These are phyloP conservation scores for Phascolomyces articulosus DNA, from an alignment of 371 early-diverging fungal species.

Conservation along the genomic window DNA sequence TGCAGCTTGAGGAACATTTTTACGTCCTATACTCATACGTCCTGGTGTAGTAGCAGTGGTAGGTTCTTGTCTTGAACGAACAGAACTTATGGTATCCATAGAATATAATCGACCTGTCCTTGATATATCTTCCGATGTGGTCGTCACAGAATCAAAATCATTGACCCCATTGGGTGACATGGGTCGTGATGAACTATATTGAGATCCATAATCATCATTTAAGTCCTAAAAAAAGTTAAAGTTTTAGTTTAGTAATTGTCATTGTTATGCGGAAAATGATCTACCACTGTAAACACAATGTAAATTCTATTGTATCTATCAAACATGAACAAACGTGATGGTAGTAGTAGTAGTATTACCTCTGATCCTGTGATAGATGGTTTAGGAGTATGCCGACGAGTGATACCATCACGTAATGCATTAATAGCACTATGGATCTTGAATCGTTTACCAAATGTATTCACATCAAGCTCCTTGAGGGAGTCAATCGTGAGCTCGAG, in stretches of 20 bases:
- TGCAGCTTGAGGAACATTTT: conserved; percentile 10
- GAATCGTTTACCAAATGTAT: conserved; percentile 64
- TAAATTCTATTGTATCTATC: too few relatives aligned
- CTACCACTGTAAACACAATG: too few relatives aligned
- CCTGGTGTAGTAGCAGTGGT: too few relatives aligned
- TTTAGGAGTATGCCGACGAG: not conserved
- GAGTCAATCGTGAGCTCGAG: conserved; percentile 57
- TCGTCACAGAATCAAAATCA: conserved; percentile 9
- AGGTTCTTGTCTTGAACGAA: conserved; percentile 9
- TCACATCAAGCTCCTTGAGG: conserved; percentile 65
- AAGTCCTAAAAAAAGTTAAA: not conserved
- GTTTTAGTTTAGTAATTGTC: not conserved
- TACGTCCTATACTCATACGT: conserved; percentile 10
- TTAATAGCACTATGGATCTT: conserved; percentile 64
- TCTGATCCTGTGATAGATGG: not conserved
- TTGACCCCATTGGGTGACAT: not conserved
- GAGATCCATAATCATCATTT: conserved; percentile 4
- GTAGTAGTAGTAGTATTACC: not conserved
- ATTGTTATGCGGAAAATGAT: too few relatives aligned
- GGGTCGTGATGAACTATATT: conserved; percentile 7
- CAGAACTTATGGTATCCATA: conserved; percentile 7
- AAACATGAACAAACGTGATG: too few relatives aligned
- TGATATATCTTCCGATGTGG: conserved; percentile 1
- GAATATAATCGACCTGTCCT: conserved; percentile 3
- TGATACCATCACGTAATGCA: conserved; percentile 34